Percentiles rank a stretch among this genome's conserved stretches.
Evolutionary conservation across 306 rosid species (phyloP).

Genomic region (Begonia fuchsioides): DNA sequence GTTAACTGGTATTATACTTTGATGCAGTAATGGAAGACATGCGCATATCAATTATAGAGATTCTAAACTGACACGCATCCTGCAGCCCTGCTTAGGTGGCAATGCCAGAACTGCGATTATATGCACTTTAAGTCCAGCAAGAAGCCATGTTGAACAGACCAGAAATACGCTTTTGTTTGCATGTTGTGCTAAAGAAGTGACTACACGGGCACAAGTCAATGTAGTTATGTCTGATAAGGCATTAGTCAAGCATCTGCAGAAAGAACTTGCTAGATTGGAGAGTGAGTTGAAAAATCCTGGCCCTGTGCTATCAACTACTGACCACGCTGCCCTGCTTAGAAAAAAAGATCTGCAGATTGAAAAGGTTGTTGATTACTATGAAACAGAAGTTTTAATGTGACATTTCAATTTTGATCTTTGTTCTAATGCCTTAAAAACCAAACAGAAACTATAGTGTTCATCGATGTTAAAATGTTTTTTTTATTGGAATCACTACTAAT

Average conservation of each 20-base stretch:
- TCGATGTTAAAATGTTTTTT: too few relatives aligned
- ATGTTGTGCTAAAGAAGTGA: constrained; percentile 94
- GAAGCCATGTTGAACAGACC: constrained; percentile 94
- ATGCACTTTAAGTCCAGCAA: constrained; percentile 95
- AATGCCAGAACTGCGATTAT: constrained; percentile 98
- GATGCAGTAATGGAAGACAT: constrained; percentile 80
- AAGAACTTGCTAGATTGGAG: constrained; percentile 90
- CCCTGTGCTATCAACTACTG: constrained; percentile 43
- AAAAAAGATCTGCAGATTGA: constrained; percentile 92
- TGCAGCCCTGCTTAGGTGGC: constrained; percentile 96
- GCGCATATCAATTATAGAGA: constrained; percentile 96
- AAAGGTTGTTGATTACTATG: constrained; percentile 34
- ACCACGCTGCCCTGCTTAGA: constrained; percentile 53
- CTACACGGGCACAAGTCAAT: constrained; percentile 94
- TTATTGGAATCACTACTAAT: too few relatives aligned
- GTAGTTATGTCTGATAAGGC: constrained; percentile 99
- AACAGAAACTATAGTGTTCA: too few relatives aligned
- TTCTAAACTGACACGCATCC: constrained; percentile 89
- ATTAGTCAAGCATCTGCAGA: constrained; percentile 90
- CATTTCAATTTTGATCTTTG: too few relatives aligned
- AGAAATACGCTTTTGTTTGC: constrained; percentile 98
- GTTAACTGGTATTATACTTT: constrained; percentile 12
- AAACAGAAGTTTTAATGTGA: too few relatives aligned
- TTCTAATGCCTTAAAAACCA: too few relatives aligned
- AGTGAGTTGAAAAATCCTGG: constrained; percentile 74